Evolutionary conservation across 2,329 filamentous ascomycete species (phyloP).

Genomic region (Alternaria alternata): DNA sequence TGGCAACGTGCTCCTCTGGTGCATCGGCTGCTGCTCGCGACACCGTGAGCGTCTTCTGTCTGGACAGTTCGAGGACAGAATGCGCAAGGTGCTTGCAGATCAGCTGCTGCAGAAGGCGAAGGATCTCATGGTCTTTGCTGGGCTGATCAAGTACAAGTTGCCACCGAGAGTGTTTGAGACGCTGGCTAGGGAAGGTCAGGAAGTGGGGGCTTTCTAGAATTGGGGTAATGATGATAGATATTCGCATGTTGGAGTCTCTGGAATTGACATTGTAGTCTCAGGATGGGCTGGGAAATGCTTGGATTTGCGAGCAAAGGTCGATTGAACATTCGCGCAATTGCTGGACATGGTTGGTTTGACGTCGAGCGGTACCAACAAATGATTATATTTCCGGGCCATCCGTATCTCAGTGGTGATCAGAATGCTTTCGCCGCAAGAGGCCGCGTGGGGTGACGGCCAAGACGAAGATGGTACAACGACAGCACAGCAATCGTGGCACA

Average conservation of each 20-base stretch:
- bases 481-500: neutral
- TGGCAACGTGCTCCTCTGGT: conserved; percentile 92
- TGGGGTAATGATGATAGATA: neutral
- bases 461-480: neutral
- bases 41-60: conserved; percentile 72
- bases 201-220: conserved; percentile 41
- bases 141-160: conserved; percentile 89
- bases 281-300: neutral
- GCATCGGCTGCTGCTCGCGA: conserved; percentile 82
- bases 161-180: conserved; percentile 88
- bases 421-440: conserved; percentile 2
- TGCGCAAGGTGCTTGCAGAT: conserved; percentile 65
- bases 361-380: conserved; percentile 9
- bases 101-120: conserved; percentile 81
- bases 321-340: neutral
- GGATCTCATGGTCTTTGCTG: conserved; percentile 93
- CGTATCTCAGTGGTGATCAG: neutral
- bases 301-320: neutral
- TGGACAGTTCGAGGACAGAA: conserved; percentile 75
- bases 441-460: conserved; percentile 3
- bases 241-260: neutral
- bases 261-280: neutral
- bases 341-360: neutral
- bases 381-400: neutral
- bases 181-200: conserved; percentile 75